phyloP scores from a whole-genome alignment of 78 protist genomes.

The Polysphondylium violaceum region DNA sequence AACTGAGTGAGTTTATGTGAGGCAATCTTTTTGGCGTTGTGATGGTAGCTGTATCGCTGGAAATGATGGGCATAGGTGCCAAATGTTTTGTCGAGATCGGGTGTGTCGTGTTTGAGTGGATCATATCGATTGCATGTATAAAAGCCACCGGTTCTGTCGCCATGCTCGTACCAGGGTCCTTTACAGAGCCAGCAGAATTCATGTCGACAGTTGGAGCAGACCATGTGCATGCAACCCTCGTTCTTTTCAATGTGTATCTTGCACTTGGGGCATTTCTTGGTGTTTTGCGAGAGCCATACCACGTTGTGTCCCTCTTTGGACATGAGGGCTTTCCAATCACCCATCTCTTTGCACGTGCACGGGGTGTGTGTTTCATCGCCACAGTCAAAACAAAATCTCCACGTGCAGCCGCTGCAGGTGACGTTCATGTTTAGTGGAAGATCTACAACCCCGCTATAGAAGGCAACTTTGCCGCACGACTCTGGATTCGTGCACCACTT shows the following conservation, averaged over 20 bases:
- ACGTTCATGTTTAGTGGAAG: slow-evolving; percentile 24
- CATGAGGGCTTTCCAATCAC: slow-evolving; percentile 51
- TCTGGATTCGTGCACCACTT: slow-evolving; percentile 53
- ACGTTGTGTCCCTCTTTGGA: slow-evolving; percentile 48
- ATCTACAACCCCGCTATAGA: slow-evolving; percentile 22
- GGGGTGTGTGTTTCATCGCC: slow-evolving; percentile 46
- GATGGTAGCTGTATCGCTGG: slow-evolving; percentile 50
- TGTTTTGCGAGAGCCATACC: slow-evolving; percentile 43
- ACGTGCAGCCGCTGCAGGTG: slow-evolving; percentile 29
- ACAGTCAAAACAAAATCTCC: slow-evolving; percentile 70
- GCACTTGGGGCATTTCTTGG: slow-evolving; percentile 60
- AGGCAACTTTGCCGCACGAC: not conserved
- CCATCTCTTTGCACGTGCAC: slow-evolving; percentile 9
- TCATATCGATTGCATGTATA: slow-evolving; percentile 80
- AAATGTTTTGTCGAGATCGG: slow-evolving; percentile 50
- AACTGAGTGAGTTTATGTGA: not conserved
- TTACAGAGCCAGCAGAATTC: slow-evolving; percentile 85
- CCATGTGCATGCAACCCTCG: slow-evolving; percentile 82
- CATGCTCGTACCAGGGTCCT: slow-evolving; percentile 79
- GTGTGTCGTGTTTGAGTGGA: slow-evolving; percentile 37
- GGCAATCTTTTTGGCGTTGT: slow-evolving; percentile 44
- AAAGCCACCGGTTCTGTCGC: slow-evolving; percentile 81
- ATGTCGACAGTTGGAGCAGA: slow-evolving; percentile 42
- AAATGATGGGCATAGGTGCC: slow-evolving; percentile 38
- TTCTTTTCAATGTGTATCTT: slow-evolving; percentile 67